Evolutionary conservation across 1,139 yeast species (phyloP), one percentile per base, ranked within the genome.

Genomic region (Blastobotrys raffinosifermentans): DNA sequence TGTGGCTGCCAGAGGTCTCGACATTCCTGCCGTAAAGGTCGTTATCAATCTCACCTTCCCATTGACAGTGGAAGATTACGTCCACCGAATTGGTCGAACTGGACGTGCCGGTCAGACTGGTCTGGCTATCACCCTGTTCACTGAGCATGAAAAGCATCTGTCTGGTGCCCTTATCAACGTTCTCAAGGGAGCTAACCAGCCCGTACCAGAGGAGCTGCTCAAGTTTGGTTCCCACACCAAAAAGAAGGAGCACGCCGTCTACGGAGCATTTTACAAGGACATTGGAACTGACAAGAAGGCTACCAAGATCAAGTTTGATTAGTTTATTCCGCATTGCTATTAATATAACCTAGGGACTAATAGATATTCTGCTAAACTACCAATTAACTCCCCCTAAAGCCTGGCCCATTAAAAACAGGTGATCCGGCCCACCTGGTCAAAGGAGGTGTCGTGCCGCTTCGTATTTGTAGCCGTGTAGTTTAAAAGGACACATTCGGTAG

Each of bases 21-120:
- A 91, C 64, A 91, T 91, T 52, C 98, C 99, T 35, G 86, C 93
- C 52, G 99, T 91, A 49, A 91, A 89, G 63, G 85, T 87, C 20
- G 99, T 91, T 34, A 87, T 91, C 60, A 91, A 91, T 62, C 71
- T 93, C 62, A 91, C 98, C 3, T 91, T 91, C 79, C 99, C 99
- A 35, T 73, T 93, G 54, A 91, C 98, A 0, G 94, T 86, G 17
- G 99, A 91, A 65, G 98, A 93, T 66, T 91, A 91, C 56, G 98
- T 91, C 34, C 98, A 91, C 63, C 77, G 98, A 66, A 91, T 91
- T 51, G 98, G 98, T 49, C 81, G 98, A 72, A 91, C 98, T 13
- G 98, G 98, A 45, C 80, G 99, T 67, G 98, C 98, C 11, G 98
- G 98, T 31, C 86, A 83, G 63, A 71, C 87, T 2, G 99, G 99